A percentile compares a stretch with the other conserved stretches of the same genome.
phyloP scores from a whole-genome alignment of 2,329 filamentous ascomycete species.

The Escovopsis sp. region DNA sequence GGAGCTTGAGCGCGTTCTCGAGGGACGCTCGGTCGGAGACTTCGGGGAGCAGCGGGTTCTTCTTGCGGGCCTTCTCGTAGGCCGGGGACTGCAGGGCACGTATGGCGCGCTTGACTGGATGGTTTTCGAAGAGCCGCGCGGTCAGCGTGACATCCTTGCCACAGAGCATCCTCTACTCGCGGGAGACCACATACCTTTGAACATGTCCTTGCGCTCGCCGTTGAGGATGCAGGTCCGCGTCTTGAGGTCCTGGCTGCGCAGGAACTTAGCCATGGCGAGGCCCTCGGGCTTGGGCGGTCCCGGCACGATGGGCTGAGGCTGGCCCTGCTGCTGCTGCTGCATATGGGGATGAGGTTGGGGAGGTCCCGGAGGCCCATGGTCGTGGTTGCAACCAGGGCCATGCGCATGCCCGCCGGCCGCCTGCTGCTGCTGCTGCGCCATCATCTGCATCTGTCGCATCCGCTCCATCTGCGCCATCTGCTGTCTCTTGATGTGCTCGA shows the following conservation, averaged over 20 bases:
- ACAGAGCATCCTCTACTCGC: background rate
- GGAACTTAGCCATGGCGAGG: conserved; percentile 75
- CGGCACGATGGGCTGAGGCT: conserved; percentile 53
- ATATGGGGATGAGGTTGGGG: conserved; percentile 19
- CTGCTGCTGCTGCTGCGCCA: conserved; percentile 17
- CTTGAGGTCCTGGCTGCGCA: conserved; percentile 75
- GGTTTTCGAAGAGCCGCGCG: background rate
- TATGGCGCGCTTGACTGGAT: conserved; percentile 85
- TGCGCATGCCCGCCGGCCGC: conserved; percentile 9
- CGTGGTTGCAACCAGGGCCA: conserved; percentile 12
- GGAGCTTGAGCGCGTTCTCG: conserved; percentile 86
- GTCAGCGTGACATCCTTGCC: background rate
- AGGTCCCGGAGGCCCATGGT: conserved; percentile 10
- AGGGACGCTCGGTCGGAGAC: conserved; percentile 79
- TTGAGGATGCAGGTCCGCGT: conserved; percentile 81
- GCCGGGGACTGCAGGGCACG: conserved; percentile 77
- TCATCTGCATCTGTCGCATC: conserved; percentile 31
- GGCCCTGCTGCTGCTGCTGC: conserved; percentile 24
- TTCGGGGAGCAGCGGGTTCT: conserved; percentile 77
- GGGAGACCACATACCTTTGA: conserved; percentile 54
- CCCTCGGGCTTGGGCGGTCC: conserved; percentile 81
- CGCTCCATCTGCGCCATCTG: conserved; percentile 30
- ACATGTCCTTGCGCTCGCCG: conserved; percentile 96
- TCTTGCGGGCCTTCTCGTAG: conserved; percentile 77
- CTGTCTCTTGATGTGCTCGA: conserved; percentile 50